Evolutionary conservation across 164 flowering plant species (phyloP), one percentile per base, ranked within the genome.

Genomic region (Protea cynaroides): DNA sequence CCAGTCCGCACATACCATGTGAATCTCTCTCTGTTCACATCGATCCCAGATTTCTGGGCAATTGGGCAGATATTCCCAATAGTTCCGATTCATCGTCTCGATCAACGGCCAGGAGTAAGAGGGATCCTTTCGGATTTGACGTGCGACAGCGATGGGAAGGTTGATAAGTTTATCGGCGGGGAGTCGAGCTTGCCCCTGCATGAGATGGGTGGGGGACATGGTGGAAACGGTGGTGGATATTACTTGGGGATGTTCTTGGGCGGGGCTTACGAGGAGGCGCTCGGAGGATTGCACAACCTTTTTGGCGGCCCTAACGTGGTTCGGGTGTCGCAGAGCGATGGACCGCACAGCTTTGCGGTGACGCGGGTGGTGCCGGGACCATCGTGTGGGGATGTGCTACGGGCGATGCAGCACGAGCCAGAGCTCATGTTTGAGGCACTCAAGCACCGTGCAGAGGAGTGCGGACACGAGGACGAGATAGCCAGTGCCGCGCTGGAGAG

Each of bases 261-360:
- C 59, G 99, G 99, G 75, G 99, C 99, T 71, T 95, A 95, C 73
- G 84, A 95, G 91, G 99, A 95, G 94, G 97, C 99, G 61, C 89
- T 95, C 25, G 99, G 99, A 7, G 97, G 99, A 7, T 53, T 90
- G 38, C 99, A 95, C 86, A 95, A 95, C 79, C 80, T 95, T 66
- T 92, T 95, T 59, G 97, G 99, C 7, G 96, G 96, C 19, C 97
- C 99, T 1, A 91, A 95, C 69, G 89, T 94, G 15, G 92, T 89
- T n/a, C 87, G 96, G 14, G 97, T 91, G 25, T 76, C 76, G 34
- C 96, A 88, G 74, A 83, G 89, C 66, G 93, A 94, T 36, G 96
- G 99, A 2, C 97, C 96, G 2, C 89, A 87, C 69, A 71, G 96
- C 80, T 94, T 95, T 56, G 97, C 92, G 0, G 94, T 95, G 67